Conservation (phyloP, 2,329 filamentous ascomycete species). For the Nannizziopsis barbatae region DNA sequence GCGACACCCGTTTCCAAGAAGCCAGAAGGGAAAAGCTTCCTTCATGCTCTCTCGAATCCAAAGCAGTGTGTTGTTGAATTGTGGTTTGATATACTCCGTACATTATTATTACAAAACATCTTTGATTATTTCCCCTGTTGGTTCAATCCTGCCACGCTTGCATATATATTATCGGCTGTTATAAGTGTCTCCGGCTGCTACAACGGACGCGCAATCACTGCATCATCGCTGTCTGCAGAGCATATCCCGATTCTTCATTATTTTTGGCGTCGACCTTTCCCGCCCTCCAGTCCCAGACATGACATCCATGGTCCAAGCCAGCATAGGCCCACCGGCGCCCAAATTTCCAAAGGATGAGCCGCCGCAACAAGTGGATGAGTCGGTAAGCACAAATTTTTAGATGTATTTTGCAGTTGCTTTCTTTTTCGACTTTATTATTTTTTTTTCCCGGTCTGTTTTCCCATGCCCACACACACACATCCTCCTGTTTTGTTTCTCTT, state of each 20-base stretch:
- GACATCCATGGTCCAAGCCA: slow-evolving; percentile 36
- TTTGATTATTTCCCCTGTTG: too few species aligned
- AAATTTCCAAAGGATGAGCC: slow-evolving; percentile 40
- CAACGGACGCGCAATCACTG: too few species aligned
- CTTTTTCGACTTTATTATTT: slow-evolving; percentile 13
- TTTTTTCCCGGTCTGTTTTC: slow-evolving; percentile 2
- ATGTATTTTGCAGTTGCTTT: not conserved
- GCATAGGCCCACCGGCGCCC: slow-evolving; percentile 29
- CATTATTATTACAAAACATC: too few species aligned
- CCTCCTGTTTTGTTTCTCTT: slow-evolving; percentile 13
- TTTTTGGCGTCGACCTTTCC: slow-evolving; percentile 8
- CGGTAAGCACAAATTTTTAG: slow-evolving; percentile 31
- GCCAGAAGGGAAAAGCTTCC: slow-evolving; percentile 2
- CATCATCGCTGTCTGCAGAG: too few species aligned
- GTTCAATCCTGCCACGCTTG: too few species aligned
- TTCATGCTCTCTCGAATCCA: not conserved
- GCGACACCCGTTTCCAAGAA: slow-evolving; percentile 6
- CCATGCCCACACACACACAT: not conserved
- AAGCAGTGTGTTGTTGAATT: too few species aligned
- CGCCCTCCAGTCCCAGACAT: slow-evolving; percentile 19
- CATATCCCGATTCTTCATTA: not conserved
- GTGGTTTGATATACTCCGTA: too few species aligned
- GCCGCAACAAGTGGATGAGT: slow-evolving; percentile 29
- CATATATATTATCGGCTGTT: too few species aligned
- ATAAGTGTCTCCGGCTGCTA: too few species aligned